These are phyloP conservation scores for Chlamydomonas schloesseri DNA, from an alignment of 139 green algal species.

Conservation along the genomic window DNA sequence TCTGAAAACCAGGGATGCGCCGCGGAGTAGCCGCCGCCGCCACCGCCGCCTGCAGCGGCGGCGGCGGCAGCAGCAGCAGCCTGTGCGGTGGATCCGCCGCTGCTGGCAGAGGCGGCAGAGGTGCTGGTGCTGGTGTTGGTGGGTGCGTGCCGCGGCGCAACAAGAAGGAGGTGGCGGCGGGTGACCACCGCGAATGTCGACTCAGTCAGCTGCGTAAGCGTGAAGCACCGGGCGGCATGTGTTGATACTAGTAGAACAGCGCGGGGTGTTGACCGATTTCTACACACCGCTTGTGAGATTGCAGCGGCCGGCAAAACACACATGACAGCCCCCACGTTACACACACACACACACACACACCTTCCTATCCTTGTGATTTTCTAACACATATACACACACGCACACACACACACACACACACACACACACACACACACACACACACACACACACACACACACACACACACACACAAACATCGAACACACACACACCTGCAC, in stretches of 20 bases:
- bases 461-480: neutral
- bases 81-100: too few relatives aligned
- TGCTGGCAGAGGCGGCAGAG: too few relatives aligned
- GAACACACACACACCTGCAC: conserved; percentile 47
- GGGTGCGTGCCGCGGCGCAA: conserved; percentile 3
- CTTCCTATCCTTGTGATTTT: too few relatives aligned
- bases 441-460: neutral
- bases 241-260: too few relatives aligned
- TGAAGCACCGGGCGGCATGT: neutral
- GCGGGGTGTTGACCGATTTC: too few relatives aligned
- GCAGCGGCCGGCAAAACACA: too few relatives aligned
- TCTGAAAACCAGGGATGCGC: neutral
- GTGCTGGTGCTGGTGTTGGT: too few relatives aligned
- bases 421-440: too few relatives aligned
- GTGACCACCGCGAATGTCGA: conserved; percentile 24
- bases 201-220: neutral
- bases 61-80: neutral
- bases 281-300: too few relatives aligned
- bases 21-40: too few relatives aligned
- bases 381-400: too few relatives aligned
- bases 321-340: too few relatives aligned
- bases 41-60: neutral
- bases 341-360: neutral
- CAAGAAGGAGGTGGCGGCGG: conserved; percentile 32
- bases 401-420: neutral